Base-by-base conservation (phyloP, 805 yeast species). In the Nakazawaea ishiwadae region DNA sequence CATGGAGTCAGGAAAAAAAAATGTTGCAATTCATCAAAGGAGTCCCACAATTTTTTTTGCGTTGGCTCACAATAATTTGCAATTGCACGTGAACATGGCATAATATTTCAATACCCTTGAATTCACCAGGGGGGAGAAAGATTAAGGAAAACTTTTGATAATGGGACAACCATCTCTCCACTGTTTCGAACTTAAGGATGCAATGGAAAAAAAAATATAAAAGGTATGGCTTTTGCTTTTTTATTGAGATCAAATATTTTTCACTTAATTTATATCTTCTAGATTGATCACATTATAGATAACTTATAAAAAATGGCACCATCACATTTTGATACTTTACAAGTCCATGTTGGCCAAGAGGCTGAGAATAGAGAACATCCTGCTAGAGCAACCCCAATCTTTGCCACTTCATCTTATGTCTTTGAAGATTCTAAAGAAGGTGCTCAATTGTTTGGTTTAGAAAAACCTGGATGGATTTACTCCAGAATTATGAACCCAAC, bases 341-440 rank as follows among this genome's bases (percentile, higher is more conserved):
- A 91, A 71, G 76, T 91, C 53, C 98, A 91, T 65, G 96, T 96
- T 41, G 99, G 99, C 50, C 96, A 89, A 68, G 90, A 85, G 51
- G 68, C 73, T 26, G 68, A 76, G 31, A 70, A 65, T 46, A 70
- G 74, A 47, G 69, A 80, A 11, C 73, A 75, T 60, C 71, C 81
- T 44, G 75, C 96, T 42, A 77, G 97, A 60, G 96, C 97, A 9
- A 89, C 86, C 26, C 97, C 98, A 44, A 86, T 91, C 59, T 90
- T 86, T 60, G 91, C 97, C 34, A 79, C 96, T 9, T 77, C 95
- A 1, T 91, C 98, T 10, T 91, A 78, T 56, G 93, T 81, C 31
- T 91, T 91, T 65, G 75, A 84, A 48, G 81, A 86, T 60, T 87
- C 96, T 14, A 78, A 86, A 60, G 93, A 91, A 54, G 99, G 96